Conservation (phyloP, 345 rosid species). For the Pseudoturritis turrita region DNA sequence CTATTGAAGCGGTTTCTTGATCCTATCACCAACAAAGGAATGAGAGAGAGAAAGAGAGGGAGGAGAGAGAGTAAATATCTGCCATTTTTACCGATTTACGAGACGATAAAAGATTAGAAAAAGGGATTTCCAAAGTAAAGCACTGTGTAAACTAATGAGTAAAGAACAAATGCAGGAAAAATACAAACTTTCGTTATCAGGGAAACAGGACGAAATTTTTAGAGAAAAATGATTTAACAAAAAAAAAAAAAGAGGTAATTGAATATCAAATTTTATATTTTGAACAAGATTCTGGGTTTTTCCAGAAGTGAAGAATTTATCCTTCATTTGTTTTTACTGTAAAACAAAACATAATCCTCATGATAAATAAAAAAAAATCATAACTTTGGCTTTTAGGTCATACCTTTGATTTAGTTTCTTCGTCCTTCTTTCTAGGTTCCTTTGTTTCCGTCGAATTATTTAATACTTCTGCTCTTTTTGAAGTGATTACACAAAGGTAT, state of each 20-base stretch:
- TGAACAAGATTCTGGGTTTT: not conserved
- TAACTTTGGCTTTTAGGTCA: not conserved
- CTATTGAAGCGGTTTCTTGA: conserved; percentile 20
- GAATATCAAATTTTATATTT: not conserved
- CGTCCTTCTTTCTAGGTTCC: not conserved
- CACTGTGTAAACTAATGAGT: not conserved
- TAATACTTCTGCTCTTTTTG: not conserved
- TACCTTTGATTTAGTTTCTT: conserved; percentile 23
- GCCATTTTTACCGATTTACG: conserved; percentile 7
- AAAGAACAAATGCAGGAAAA: not conserved
- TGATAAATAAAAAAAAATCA: not conserved
- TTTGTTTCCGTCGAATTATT: not conserved
- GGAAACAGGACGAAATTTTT: not conserved
- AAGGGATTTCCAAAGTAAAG: not conserved
- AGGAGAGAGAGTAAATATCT: not conserved
- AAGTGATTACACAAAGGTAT: not conserved
- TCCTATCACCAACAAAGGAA: conserved; percentile 28
- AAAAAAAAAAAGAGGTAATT: not conserved
- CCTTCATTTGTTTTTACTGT: not conserved
- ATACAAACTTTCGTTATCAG: not conserved
- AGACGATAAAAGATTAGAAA: not conserved
- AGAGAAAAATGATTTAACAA: no score
- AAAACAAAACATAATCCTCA: not conserved
- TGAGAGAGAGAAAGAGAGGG: not conserved
- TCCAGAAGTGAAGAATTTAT: not conserved